phyloP scores from a whole-genome alignment of 1,284 basidiomycete species.

The Cutaneotrichosporon sp. region DNA sequence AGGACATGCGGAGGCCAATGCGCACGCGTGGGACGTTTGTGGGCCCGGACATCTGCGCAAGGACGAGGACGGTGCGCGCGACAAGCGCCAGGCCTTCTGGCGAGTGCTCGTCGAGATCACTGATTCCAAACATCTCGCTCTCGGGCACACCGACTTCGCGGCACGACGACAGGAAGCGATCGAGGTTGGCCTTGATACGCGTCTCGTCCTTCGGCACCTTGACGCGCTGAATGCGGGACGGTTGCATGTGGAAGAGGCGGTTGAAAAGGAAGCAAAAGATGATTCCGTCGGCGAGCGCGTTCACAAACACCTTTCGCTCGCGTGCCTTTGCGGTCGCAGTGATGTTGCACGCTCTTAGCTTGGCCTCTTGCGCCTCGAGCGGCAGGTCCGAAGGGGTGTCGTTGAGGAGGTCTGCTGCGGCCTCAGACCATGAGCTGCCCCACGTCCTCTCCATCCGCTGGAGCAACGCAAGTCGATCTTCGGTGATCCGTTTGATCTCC shows the following conservation, averaged over 20 bases:
- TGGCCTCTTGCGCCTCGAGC: constrained; percentile 47
- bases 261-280: constrained; percentile 67
- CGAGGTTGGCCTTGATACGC: constrained; percentile 38
- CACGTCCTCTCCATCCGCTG: constrained; percentile 69
- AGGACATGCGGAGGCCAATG: not conserved
- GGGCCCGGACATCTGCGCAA: constrained; percentile 61
- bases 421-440: constrained; percentile 59
- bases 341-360: constrained; percentile 55
- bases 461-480: constrained; percentile 63
- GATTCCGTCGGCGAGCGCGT: constrained; percentile 75
- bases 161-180: constrained; percentile 43
- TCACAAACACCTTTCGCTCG: constrained; percentile 67
- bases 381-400: constrained; percentile 19
- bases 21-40: constrained; percentile 6
- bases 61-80: constrained; percentile 60
- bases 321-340: constrained; percentile 64
- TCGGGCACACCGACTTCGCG: constrained; percentile 33
- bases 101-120: constrained; percentile 37
- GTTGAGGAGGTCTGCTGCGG: constrained; percentile 26
- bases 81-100: constrained; percentile 37
- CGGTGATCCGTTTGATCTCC: constrained; percentile 60
- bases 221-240: constrained; percentile 39
- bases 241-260: constrained; percentile 40
- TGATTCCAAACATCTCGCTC: constrained; percentile 37
- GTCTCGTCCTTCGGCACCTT: constrained; percentile 42